Conservation (phyloP, 106 monocot species). For the Dactylorhiza incarnata region DNA sequence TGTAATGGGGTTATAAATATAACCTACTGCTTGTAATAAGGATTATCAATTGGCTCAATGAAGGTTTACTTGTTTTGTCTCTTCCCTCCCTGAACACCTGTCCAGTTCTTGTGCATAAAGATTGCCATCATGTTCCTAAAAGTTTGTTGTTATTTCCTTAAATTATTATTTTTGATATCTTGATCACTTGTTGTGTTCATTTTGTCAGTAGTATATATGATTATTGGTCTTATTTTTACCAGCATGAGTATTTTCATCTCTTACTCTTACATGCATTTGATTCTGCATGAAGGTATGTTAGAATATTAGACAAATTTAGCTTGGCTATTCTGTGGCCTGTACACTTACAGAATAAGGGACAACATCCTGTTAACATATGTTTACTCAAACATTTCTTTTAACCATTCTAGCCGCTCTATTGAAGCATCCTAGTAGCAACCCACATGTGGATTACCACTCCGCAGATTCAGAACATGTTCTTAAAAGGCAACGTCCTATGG, state of each 20-base stretch:
- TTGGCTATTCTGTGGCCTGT: neutral
- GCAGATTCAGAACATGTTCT: constrained; percentile 63
- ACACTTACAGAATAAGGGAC: neutral
- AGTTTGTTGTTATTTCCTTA: neutral
- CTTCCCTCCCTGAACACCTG: neutral
- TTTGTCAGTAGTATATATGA: too few species aligned
- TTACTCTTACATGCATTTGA: neutral
- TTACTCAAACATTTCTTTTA: neutral
- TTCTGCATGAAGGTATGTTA: neutral
- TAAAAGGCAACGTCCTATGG: constrained; percentile 42
- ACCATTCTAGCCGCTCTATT: constrained; percentile 32
- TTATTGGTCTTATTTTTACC: too few species aligned
- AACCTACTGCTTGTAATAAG: too few species aligned
- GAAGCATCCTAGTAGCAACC: constrained; percentile 43
- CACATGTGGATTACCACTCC: constrained; percentile 46
- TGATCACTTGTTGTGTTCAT: neutral
- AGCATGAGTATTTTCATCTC: neutral
- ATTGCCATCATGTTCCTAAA: neutral
- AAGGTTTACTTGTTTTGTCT: too few species aligned
- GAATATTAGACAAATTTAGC: neutral
- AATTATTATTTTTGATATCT: neutral
- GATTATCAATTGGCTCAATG: too few species aligned
- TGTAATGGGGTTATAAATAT: too few species aligned
- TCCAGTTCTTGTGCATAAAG: neutral
- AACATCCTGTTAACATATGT: neutral